Percentiles rank a stretch among this genome's conserved stretches.
Evolutionary conservation across 139 green algal species (phyloP).

Genomic region (Tetradesmus obliquus): DNA sequence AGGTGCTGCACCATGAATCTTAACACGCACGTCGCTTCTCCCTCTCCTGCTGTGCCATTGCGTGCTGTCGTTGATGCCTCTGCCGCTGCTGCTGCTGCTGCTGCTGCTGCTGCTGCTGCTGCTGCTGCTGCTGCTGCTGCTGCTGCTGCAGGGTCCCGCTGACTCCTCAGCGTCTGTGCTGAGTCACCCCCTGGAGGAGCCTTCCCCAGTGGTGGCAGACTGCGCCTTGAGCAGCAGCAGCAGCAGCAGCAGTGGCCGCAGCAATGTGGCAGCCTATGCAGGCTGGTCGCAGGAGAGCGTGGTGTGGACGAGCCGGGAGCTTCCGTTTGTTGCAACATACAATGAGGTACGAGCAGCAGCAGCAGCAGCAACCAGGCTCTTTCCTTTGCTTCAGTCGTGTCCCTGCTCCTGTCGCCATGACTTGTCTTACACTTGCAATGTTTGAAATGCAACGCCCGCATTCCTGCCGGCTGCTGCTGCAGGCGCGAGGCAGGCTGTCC

Average conservation of each 20-base stretch:
- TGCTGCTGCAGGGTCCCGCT: constrained; percentile 40
- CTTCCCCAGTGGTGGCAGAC: constrained; percentile 62
- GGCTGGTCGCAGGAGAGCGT: constrained; percentile 64
- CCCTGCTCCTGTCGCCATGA: not conserved
- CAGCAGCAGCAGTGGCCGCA: not conserved
- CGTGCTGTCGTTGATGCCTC: not conserved
- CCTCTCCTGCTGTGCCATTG: too few species aligned
- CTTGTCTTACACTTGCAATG: not conserved
- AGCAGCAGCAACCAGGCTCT: not conserved
- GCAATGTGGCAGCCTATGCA: constrained; percentile 32
- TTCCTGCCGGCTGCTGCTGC: not conserved
- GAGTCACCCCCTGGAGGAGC: constrained; percentile 71
- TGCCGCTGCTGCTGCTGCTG: not conserved
- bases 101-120: not conserved
- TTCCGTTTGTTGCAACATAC: constrained; percentile 72
- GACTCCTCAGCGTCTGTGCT: constrained; percentile 58
- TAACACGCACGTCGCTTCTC: too few species aligned
- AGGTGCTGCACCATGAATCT: too few species aligned
- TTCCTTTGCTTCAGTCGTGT: not conserved
- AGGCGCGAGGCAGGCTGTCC: constrained; percentile 43
- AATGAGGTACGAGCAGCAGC: constrained; percentile 52
- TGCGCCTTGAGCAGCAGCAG: constrained; percentile 22
- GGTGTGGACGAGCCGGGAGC: constrained; percentile 66
- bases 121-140: not conserved
- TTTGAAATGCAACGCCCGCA: not conserved